These are phyloP conservation scores for Circinella umbellata DNA, from an alignment of 371 early-diverging fungal species.

Conservation along the genomic window DNA sequence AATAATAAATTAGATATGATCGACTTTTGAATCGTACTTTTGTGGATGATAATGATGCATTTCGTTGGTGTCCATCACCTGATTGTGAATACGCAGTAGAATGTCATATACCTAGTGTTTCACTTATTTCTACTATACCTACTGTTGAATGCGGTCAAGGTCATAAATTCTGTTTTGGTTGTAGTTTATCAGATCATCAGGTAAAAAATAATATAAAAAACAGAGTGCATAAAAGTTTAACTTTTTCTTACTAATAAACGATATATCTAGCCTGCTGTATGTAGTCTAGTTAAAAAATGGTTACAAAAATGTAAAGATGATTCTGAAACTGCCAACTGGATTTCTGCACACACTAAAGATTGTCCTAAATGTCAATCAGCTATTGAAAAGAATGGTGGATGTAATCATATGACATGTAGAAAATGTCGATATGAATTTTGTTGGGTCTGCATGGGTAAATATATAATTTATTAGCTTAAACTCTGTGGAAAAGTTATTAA, in stretches of 20 bases:
- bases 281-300: slow-evolving; percentile 83
- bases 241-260: neutral
- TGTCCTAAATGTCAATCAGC: slow-evolving; percentile 88
- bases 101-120: slow-evolving; percentile 70
- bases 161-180: slow-evolving; percentile 88
- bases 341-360: slow-evolving; percentile 91
- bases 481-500: neutral
- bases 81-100: slow-evolving; percentile 90
- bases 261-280: slow-evolving; percentile 69
- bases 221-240: too few species aligned
- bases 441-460: slow-evolving; percentile 74
- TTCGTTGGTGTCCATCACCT: slow-evolving; percentile 93
- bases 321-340: slow-evolving; percentile 95
- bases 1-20: slow-evolving; percentile 59
- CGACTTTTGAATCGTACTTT: slow-evolving; percentile 76
- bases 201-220: slow-evolving; percentile 11
- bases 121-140: slow-evolving; percentile 73
- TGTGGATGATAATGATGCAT: slow-evolving; percentile 77
- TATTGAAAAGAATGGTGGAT: slow-evolving; percentile 96
- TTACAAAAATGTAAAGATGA: slow-evolving; percentile 93
- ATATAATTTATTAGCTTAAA: neutral
- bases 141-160: slow-evolving; percentile 82
- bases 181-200: slow-evolving; percentile 81
- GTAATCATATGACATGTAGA: slow-evolving; percentile 90
- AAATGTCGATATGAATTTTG: slow-evolving; percentile 84